A percentile compares a stretch with the other conserved stretches of the same genome.
Evolutionary conservation across 345 rosid species (phyloP).

Genomic region (Triadica sebifera): DNA sequence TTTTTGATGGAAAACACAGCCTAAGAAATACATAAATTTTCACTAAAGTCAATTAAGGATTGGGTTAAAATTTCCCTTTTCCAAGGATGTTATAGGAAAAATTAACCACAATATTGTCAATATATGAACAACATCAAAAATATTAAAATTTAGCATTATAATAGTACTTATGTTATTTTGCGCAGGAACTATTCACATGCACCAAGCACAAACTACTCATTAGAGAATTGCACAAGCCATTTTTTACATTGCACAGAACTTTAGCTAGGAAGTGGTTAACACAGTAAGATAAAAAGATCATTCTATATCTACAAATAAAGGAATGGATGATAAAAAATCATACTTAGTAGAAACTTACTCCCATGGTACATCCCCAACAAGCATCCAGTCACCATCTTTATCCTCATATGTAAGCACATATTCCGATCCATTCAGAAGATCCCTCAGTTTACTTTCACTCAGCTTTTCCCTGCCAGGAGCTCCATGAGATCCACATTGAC

Average conservation of each 20-base stretch:
- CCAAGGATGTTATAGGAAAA: background rate
- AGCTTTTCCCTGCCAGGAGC: constrained; percentile 59
- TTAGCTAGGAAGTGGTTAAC: background rate
- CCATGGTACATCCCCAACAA: constrained; percentile 99
- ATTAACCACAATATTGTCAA: background rate
- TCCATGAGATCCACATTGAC: constrained; percentile 69
- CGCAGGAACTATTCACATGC: too few relatives aligned
- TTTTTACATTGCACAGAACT: background rate
- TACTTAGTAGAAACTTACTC: constrained; percentile 51
- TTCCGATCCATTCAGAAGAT: constrained; percentile 86
- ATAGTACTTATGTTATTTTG: too few relatives aligned
- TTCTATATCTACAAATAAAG: background rate
- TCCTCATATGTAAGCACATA: constrained; percentile 87
- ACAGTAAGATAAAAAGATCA: background rate
- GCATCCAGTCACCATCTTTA: constrained; percentile 95
- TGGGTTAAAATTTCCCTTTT: background rate
- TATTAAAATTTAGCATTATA: too few relatives aligned
- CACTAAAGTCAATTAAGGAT: background rate
- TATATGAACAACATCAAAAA: too few relatives aligned
- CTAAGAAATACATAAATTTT: background rate
- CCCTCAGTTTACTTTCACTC: constrained; percentile 69
- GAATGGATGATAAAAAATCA: background rate
- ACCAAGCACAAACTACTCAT: background rate
- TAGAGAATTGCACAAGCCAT: background rate
- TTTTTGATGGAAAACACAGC: too few relatives aligned